phyloP scores from a whole-genome alignment of 2,329 filamentous ascomycete species.

The Xylariaceae sp. region DNA sequence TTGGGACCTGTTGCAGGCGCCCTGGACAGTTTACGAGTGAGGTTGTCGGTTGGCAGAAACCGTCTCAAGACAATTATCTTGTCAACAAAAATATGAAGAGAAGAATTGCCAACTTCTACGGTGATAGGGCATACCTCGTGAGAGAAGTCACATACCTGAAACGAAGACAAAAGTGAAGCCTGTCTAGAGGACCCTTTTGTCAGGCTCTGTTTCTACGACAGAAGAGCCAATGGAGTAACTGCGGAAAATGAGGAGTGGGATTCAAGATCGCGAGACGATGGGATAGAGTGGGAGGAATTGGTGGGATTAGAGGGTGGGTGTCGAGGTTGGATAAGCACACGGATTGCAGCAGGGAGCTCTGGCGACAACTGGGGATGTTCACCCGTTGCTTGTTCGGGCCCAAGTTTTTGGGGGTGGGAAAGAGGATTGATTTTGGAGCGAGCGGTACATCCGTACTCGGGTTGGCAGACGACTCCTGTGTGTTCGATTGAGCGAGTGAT shows the following conservation, averaged over 20 bases:
- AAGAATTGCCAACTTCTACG: neutral
- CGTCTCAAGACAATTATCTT: too few species aligned
- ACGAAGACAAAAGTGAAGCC: conserved; percentile 4
- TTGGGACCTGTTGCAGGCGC: too few species aligned
- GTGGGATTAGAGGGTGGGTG: neutral
- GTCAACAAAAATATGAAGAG: too few species aligned
- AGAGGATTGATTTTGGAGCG: conserved; percentile 8
- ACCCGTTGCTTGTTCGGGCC: conserved; percentile 6
- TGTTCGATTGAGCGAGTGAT: conserved; percentile 9
- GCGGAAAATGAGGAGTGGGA: neutral
- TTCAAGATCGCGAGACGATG: conserved; percentile 7
- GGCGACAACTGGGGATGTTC: conserved; percentile 13
- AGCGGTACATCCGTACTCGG: neutral
- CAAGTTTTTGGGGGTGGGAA: conserved; percentile 12
- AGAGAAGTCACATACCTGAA: conserved; percentile 13
- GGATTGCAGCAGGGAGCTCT: conserved; percentile 11
- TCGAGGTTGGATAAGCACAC: conserved; percentile 14
- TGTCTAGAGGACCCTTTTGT: conserved; percentile 3
- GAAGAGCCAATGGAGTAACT: conserved; percentile 10
- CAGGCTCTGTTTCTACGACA: conserved; percentile 8
- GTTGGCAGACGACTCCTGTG: conserved; percentile 9
- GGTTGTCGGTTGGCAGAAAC: too few species aligned
- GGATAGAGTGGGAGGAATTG: conserved; percentile 9
- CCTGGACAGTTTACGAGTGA: too few species aligned
- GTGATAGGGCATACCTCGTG: neutral